phyloP scores from a whole-genome alignment of 805 yeast species.

The Barnettozyma salicaria region DNA sequence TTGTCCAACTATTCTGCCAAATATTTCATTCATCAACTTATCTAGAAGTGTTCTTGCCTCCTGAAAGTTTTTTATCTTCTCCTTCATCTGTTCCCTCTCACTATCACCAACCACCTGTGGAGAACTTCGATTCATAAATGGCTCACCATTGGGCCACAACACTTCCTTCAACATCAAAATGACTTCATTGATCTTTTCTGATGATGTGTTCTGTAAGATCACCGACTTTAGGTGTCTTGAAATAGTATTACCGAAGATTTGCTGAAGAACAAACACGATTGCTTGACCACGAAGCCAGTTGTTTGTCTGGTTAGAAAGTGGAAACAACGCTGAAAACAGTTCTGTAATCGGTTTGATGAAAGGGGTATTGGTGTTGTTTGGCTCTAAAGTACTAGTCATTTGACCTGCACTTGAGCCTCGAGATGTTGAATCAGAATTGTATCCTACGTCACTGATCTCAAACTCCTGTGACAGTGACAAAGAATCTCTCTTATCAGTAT shows the following conservation, averaged over 20 bases:
- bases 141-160: slow-evolving; percentile 52
- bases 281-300: slow-evolving; percentile 87
- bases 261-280: slow-evolving; percentile 72
- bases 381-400: not conserved
- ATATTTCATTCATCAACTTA: slow-evolving; percentile 53
- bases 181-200: slow-evolving; percentile 39
- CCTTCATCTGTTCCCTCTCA: slow-evolving; percentile 40
- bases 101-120: slow-evolving; percentile 31
- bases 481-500: slow-evolving; percentile 13
- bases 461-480: slow-evolving; percentile 1
- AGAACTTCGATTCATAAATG: slow-evolving; percentile 29
- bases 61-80: slow-evolving; percentile 45
- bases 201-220: slow-evolving; percentile 36
- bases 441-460: slow-evolving; percentile 1
- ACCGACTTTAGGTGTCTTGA: slow-evolving; percentile 48
- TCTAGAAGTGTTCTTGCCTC: slow-evolving; percentile 56
- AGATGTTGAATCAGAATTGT: not conserved
- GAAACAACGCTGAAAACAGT: slow-evolving; percentile 61
- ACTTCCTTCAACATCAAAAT: slow-evolving; percentile 27
- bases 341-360: slow-evolving; percentile 83
- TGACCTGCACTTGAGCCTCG: not conserved
- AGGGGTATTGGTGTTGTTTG: slow-evolving; percentile 23
- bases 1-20: slow-evolving; percentile 69
- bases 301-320: slow-evolving; percentile 48
- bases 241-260: slow-evolving; percentile 79